Evolutionary conservation across 2,329 filamentous ascomycete genomes (phyloP).

Genomic region (Dendrostoma leiphaemia): DNA sequence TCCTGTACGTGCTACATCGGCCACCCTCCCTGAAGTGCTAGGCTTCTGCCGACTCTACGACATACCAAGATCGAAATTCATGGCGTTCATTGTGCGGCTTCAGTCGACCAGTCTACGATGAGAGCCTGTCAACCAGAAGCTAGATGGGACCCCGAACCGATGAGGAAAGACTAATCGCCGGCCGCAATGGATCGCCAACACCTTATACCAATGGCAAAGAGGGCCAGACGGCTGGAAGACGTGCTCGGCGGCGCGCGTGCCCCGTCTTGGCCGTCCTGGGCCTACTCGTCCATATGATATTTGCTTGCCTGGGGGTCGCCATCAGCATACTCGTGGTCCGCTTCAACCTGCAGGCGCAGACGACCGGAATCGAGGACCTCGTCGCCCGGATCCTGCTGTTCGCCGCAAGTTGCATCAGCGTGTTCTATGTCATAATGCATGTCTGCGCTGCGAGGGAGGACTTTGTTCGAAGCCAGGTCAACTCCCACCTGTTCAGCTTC

Average conservation of each 20-base stretch:
- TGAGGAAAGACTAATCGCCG: neutral
- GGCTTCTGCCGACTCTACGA: neutral
- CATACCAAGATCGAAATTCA: neutral
- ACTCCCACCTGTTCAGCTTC: slow-evolving; percentile 10
- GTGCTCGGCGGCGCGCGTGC: neutral
- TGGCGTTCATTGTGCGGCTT: neutral
- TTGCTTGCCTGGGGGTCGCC: neutral
- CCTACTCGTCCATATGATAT: neutral
- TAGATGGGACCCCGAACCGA: slow-evolving; percentile 10
- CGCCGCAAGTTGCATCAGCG: slow-evolving; percentile 9
- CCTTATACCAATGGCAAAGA: neutral
- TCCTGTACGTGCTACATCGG: neutral
- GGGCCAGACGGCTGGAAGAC: neutral
- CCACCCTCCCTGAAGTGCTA: neutral
- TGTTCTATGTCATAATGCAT: slow-evolving; percentile 16
- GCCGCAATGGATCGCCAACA: slow-evolving; percentile 2
- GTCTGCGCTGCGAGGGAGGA: slow-evolving; percentile 6
- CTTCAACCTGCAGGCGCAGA: neutral
- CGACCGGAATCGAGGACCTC: neutral
- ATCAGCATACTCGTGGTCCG: slow-evolving; percentile 10
- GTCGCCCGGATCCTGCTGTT: slow-evolving; percentile 12
- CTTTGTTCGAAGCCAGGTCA: slow-evolving; percentile 7
- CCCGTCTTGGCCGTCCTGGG: slow-evolving; percentile 3
- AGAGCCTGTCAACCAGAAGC: neutral
- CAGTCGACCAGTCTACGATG: neutral